Conservation (phyloP, 345 rosid genomes). For the Cardamine resedifolia region DNA sequence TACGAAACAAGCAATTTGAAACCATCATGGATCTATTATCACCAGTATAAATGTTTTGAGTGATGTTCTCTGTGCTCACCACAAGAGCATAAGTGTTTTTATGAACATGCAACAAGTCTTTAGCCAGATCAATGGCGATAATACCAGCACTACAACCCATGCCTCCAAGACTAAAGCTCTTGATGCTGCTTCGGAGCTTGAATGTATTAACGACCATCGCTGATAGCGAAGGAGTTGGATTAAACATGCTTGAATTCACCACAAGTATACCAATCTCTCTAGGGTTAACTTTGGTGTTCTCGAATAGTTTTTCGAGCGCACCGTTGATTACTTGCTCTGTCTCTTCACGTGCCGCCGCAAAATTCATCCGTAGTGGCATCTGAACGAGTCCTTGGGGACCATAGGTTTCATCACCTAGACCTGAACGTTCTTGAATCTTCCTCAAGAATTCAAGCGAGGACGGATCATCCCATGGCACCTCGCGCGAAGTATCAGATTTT, state of each 20-base stretch:
- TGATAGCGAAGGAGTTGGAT: constrained; percentile 71
- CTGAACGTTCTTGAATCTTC: constrained; percentile 68
- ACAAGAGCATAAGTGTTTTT: constrained; percentile 71
- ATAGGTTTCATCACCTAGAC: constrained; percentile 72
- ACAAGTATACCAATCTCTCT: constrained; percentile 72
- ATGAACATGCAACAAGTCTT: constrained; percentile 63
- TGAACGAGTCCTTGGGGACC: constrained; percentile 56
- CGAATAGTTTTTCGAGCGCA: constrained; percentile 53
- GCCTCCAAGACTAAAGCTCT: constrained; percentile 68
- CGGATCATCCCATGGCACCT: constrained; percentile 25
- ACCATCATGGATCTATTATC: constrained; percentile 72
- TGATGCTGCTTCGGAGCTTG: constrained; percentile 57
- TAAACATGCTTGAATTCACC: constrained; percentile 76
- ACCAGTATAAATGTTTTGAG: constrained; percentile 67
- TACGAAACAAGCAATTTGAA: constrained; percentile 67
- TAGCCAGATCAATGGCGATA: constrained; percentile 63
- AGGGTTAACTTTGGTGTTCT: constrained; percentile 52
- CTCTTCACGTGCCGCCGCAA: constrained; percentile 61
- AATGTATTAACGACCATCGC: constrained; percentile 70
- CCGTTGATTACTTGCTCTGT: constrained; percentile 72
- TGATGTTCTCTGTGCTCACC: constrained; percentile 74
- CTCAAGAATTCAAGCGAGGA: constrained; percentile 58
- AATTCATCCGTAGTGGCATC: constrained; percentile 55
- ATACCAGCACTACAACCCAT: constrained; percentile 89
- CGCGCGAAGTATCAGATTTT: constrained; percentile 44